Base-by-base conservation (phyloP, 1,139 yeast species). In the Yamadazyma oceani region DNA sequence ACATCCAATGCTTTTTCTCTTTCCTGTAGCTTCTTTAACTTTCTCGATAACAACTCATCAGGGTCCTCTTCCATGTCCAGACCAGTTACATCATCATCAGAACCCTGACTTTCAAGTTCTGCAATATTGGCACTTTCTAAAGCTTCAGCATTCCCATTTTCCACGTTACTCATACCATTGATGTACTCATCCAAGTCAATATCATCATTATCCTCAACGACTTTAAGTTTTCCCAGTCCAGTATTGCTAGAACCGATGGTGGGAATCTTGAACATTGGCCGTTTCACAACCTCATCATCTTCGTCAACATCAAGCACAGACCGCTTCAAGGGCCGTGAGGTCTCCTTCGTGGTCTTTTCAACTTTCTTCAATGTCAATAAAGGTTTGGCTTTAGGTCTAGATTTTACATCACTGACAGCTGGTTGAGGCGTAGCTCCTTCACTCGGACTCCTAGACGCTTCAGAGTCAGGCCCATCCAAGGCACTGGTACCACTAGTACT, bases 1-100 rank as follows among this genome's bases (percentile, higher is more conserved):
- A 34, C 44, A n/a, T 50, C 49, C 14, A 70, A 50, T 23, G 58
- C 60, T 40, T 69, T 70, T 17, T 63, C 68, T 27, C 60, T 60
- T 34, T 63, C 65, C 33, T 60, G 65, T 14, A 68, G 51, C 38
- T 63, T 66, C 28, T 57, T 53, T 14, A 69, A 48, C 39, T 55
- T 59, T 10, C 54, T 41, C 4, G 57, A 48, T 8, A 67, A 45
- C 3, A 63, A 32, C 26, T 53, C 50, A 37, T 60, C 57, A 31
- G 57, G 54, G 32, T 32, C 32, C 25, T 46, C 51, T 11, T 53
- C 54, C 9, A 56, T 62, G 21, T 52, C 55, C 15, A 50, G 53
- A 2, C 45, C 51, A 4, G 49, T 53, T 13, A 15, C 32, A 11
- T 29, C 38, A n/a, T 11, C 26, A 29, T 9, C 17, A 10, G 28